Base-by-base conservation (phyloP, 208 protist species). In the Crithidia sp. region DNA sequence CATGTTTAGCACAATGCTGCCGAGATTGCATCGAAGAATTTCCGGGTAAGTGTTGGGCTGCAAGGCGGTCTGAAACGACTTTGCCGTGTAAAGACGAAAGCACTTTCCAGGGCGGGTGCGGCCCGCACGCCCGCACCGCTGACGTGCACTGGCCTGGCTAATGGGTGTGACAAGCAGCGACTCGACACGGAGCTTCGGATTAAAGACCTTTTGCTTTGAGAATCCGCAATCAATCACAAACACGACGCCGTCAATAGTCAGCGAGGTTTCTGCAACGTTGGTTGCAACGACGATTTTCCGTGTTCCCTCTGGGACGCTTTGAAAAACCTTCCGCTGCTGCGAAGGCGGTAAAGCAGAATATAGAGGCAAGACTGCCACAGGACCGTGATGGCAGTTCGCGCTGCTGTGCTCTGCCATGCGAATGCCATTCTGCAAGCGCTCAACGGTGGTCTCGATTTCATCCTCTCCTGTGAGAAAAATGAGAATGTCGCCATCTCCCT, bases 201-300 rank as follows among this genome's bases (percentile, higher is more conserved):
- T 99, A 81, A 98, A 99, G 47, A 91, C 85, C 73, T 99, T 99
- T 79, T 99, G 98, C 81, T 99, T 99, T 12, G 90, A 94, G 57
- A 99, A 99, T 0, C 98, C 98, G n/a, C 97, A 97, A 78, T 99
- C 98, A 73, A 99, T 90, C 14, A 99, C 99, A 83, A 99, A 99
- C 53, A 96, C 97, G 68, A 99, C 98, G 40, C 99, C 99, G 78
- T 99, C 98, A 77, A 99, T 99, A 36, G 99, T 99, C 50, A 99
- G 78, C 0, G 98, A 99, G 2, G 99, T 99, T 81, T 99, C 99
- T 5, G 99, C 99, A 70, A 99, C 99, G 74, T 99, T 99, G 9
- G 99, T 99, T 0, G 98, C 98, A 19, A 99, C 89, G 50, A 99
- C 95, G 68, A 98, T 92, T 80, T 99, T 99, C 39, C 98, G 80